These are phyloP conservation scores for Helotiales sp. DNA, from an alignment of 2,329 filamentous ascomycete genomes.

Conservation along the genomic window DNA sequence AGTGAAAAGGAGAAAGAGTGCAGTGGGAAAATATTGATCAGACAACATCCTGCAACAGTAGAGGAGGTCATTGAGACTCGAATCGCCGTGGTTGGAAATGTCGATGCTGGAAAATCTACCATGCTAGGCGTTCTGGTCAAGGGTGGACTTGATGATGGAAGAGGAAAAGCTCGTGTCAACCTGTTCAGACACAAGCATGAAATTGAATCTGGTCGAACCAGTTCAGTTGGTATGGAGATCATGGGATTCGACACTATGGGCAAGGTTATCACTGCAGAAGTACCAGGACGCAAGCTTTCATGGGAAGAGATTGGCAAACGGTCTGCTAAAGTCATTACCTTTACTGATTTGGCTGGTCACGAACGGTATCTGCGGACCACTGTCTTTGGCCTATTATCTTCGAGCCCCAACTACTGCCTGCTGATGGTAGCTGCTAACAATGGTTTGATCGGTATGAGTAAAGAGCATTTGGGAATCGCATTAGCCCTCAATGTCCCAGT, in stretches of 20 bases:
- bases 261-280: conserved; percentile 77
- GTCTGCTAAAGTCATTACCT: conserved; percentile 94
- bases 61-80: conserved; percentile 94
- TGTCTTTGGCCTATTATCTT: conserved; percentile 91
- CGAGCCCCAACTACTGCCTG: conserved; percentile 94
- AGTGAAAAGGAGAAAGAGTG: conserved; percentile 70
- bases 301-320: conserved; percentile 98
- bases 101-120: conserved; percentile 96
- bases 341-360: conserved; percentile 93
- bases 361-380: conserved; percentile 94
- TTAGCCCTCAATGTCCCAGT: conserved; percentile 93
- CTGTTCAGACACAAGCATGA: conserved; percentile 98
- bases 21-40: conserved; percentile 83
- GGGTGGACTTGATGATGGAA: conserved; percentile 89
- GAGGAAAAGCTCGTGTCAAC: conserved; percentile 90
- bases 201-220: conserved; percentile 91
- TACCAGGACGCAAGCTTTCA: conserved; percentile 81
- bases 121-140: conserved; percentile 95
- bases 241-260: conserved; percentile 93
- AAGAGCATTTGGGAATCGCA: conserved; percentile 94
- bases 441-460: conserved; percentile 95
- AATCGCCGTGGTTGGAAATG: conserved; percentile 96
- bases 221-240: conserved; percentile 97
- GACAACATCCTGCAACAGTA: conserved; percentile 69
- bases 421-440: conserved; percentile 99